Conservation (phyloP, 305 asterid genomes). For the Coffea humblotiana region DNA sequence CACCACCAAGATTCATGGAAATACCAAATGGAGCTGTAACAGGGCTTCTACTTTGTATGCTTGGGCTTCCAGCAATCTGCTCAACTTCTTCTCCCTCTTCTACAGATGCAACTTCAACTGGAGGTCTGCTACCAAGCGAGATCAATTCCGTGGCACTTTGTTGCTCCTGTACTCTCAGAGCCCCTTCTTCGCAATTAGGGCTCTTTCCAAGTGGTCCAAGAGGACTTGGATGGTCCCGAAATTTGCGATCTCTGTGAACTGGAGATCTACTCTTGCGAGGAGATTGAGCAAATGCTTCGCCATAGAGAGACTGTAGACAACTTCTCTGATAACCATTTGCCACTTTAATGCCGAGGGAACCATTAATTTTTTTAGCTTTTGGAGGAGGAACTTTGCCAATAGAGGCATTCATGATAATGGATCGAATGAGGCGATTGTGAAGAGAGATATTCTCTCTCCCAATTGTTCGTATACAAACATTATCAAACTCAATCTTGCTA, state of each 20-base stretch:
- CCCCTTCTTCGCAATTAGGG: constrained; percentile 64
- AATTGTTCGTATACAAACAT: constrained; percentile 49
- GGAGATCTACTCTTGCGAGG: constrained; percentile 72
- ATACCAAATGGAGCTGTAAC: constrained; percentile 81
- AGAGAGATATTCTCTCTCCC: constrained; percentile 76
- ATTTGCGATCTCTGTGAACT: constrained; percentile 52
- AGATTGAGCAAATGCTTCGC: constrained; percentile 59
- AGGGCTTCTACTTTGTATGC: constrained; percentile 46
- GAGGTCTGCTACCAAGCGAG: constrained; percentile 77
- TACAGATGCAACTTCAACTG: constrained; percentile 42
- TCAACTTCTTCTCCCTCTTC: constrained; percentile 97
- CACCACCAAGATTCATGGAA: constrained; percentile 29
- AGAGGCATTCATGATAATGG: constrained; percentile 62
- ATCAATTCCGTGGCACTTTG: constrained; percentile 68
- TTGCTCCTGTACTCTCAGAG: constrained; percentile 55
- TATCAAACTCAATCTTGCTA: constrained; percentile 59
- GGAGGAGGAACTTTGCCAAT: constrained; percentile 60
- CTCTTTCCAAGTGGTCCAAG: constrained; percentile 82
- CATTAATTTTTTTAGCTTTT: constrained; percentile 41
- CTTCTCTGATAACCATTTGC: constrained; percentile 52
- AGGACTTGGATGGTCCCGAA: constrained; percentile 77
- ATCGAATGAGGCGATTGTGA: constrained; percentile 69
- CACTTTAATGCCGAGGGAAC: constrained; percentile 37
- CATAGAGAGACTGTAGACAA: constrained; percentile 51
- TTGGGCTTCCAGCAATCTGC: constrained; percentile 52